Evolutionary conservation across 441 rosid genomes (phyloP), one percentile per base, ranked within the genome.

Genomic region (Dalechampia spathulata): DNA sequence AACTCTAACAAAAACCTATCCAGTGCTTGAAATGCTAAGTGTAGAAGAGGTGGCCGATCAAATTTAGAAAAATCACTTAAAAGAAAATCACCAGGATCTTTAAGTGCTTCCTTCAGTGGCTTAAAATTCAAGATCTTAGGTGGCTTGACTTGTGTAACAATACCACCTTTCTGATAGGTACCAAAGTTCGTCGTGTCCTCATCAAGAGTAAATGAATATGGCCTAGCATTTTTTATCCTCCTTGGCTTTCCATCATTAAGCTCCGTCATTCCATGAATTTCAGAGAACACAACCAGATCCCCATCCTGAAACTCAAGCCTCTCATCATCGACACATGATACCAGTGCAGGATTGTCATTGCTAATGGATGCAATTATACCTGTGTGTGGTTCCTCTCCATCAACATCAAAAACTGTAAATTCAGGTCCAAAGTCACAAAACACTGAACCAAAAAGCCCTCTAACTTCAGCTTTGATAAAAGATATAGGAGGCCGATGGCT

Each of bases 351-450:
- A 57, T 83, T 80, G 68, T 87, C 98, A 67, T 87, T 87, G 66
- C 88, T 82, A 68, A 90, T 80, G 65, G 98, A 87, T 19, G 95
- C 96, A 66, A 90, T 75, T 54, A 90, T 90, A 64, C 96, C 98
- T 0, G 88, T 87, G 76, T 78, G 90, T 26, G 96, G 96, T 30
- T 90, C 98, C 69, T 85, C 85, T 32, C 96, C 98, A 71, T 87
- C 95, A 60, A 87, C 95, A 75, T 90, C 98, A 15, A 82, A 61
- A 57, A 90, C 94, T 6, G 78, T 74, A 72, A 90, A 90, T 61
- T 72, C 86, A 61, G 96, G 88, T 57, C 98, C 96, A 76, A 90
- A 90, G 67, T 90, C 98, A 64, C 98, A 90, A 69, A 90, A 90
- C 19, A 87, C 75, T 6, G 88, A 80, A 60, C 98, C 98, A 76